These are phyloP conservation scores for Dalbergia cochinchinensis DNA, from an alignment of 306 rosid genomes.

Conservation along the genomic window DNA sequence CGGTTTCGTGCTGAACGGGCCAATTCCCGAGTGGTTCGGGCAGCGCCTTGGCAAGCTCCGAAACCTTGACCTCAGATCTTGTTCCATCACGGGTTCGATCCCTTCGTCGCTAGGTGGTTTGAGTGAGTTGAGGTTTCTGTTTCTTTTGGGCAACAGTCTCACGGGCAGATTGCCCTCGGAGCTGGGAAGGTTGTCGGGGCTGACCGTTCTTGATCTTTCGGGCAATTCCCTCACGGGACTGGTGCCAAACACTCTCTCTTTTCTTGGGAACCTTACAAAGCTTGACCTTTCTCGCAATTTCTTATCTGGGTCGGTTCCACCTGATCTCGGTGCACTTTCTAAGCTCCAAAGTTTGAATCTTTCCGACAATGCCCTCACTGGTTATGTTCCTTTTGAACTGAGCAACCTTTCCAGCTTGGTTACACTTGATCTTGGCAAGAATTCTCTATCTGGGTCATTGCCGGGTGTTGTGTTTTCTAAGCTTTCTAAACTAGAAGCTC, in stretches of 20 bases:
- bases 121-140: slow-evolving; percentile 55
- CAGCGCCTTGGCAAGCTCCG: slow-evolving; percentile 56
- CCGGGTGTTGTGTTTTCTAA: slow-evolving; percentile 54
- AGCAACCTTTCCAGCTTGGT: slow-evolving; percentile 62
- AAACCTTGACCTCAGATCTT: slow-evolving; percentile 74
- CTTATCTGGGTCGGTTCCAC: slow-evolving; percentile 72
- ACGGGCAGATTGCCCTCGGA: slow-evolving; percentile 72
- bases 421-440: slow-evolving; percentile 72
- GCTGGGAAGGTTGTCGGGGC: slow-evolving; percentile 57
- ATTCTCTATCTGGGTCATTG: slow-evolving; percentile 71
- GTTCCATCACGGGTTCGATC: slow-evolving; percentile 66
- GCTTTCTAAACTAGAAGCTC: slow-evolving; percentile 50
- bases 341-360: slow-evolving; percentile 61
- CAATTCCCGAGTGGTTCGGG: slow-evolving; percentile 89
- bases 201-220: slow-evolving; percentile 74
- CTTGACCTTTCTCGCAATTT: slow-evolving; percentile 76
- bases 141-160: slow-evolving; percentile 68
- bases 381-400: slow-evolving; percentile 61
- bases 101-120: slow-evolving; percentile 72
- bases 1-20: slow-evolving; percentile 78
- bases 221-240: slow-evolving; percentile 72
- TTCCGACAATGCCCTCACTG: slow-evolving; percentile 67
- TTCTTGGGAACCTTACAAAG: slow-evolving; percentile 62
- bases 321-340: slow-evolving; percentile 59
- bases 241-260: slow-evolving; percentile 59